Percentiles rank a stretch among this genome's conserved stretches.
Conservation (phyloP, 2,329 filamentous ascomycete genomes). For the Neofusicoccum kwambonambiense region DNA sequence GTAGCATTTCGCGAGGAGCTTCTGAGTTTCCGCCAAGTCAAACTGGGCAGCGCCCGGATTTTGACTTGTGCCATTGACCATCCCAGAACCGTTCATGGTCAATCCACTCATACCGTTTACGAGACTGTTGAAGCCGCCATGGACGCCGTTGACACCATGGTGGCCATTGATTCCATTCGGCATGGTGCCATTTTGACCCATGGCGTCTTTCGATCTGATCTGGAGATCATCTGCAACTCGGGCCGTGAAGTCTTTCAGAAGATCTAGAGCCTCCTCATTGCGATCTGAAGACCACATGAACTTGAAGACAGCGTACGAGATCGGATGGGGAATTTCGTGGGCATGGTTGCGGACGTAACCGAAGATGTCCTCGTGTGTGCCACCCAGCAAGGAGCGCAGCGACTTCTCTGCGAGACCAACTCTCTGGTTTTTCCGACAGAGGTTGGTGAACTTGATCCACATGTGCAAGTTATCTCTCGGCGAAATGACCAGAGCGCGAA, state of each 20-base stretch:
- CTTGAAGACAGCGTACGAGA: constrained; percentile 95
- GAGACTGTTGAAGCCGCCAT: constrained; percentile 38
- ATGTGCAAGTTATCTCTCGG: constrained; percentile 95
- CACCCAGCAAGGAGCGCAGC: constrained; percentile 82
- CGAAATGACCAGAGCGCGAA: constrained; percentile 86
- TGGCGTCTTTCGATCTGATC: constrained; percentile 32
- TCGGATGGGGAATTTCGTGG: constrained; percentile 65
- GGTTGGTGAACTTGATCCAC: constrained; percentile 99
- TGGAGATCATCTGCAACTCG: constrained; percentile 60
- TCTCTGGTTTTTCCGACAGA: constrained; percentile 93
- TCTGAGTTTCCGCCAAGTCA: constrained; percentile 56
- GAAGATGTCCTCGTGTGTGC: constrained; percentile 55
- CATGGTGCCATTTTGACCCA: constrained; percentile 36
- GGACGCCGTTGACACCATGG: constrained; percentile 48
- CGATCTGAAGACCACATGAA: constrained; percentile 79
- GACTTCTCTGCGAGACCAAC: constrained; percentile 96
- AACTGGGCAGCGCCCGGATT: constrained; percentile 27
- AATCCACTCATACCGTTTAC: constrained; percentile 53
- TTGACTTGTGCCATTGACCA: constrained; percentile 31
- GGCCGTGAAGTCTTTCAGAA: constrained; percentile 62
- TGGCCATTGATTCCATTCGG: constrained; percentile 47
- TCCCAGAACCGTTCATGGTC: constrained; percentile 28
- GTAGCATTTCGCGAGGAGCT: constrained; percentile 90
- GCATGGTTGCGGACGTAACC: constrained; percentile 34
- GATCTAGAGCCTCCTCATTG: constrained; percentile 48